Conservation (phyloP, 352 stramenopile species). For the Globisporangium irregulare region DNA sequence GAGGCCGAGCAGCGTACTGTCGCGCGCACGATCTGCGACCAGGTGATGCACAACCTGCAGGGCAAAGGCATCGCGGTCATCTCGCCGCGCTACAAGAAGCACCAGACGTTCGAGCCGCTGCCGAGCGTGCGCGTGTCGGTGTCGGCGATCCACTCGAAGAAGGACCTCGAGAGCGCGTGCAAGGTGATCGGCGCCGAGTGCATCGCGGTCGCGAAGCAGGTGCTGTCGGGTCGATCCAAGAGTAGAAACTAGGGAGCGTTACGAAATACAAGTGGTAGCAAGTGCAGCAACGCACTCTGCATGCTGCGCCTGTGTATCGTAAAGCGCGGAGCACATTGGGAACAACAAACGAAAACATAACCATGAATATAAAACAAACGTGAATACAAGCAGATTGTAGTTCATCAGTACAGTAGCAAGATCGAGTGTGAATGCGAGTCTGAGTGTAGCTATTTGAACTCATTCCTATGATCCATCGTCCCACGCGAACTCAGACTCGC, state of each 20-base stretch:
- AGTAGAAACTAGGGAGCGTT: constrained; percentile 14
- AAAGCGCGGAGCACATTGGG: not conserved
- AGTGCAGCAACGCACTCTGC: not conserved
- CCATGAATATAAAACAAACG: not conserved
- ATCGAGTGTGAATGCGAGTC: not conserved
- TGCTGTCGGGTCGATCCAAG: constrained; percentile 28
- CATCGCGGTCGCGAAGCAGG: constrained; percentile 44
- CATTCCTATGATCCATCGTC: not conserved
- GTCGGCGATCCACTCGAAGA: constrained; percentile 58
- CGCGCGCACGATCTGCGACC: constrained; percentile 59
- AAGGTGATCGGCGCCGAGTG: constrained; percentile 58
- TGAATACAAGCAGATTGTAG: not conserved
- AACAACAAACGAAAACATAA: not conserved
- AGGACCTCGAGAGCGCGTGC: constrained; percentile 57
- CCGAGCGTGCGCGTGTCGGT: constrained; percentile 75
- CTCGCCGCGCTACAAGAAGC: constrained; percentile 69
- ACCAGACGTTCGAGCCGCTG: constrained; percentile 55
- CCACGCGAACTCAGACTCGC: not conserved
- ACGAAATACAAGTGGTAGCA: not conserved
- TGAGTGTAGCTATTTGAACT: not conserved
- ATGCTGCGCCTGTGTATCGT: not conserved
- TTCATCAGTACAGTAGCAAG: not conserved
- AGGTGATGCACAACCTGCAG: constrained; percentile 60
- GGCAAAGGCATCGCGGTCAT: constrained; percentile 67
- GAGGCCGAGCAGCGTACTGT: constrained; percentile 49